Conservation (phyloP, 106 monocot genomes). For the Phalaenopsis equestris region DNA sequence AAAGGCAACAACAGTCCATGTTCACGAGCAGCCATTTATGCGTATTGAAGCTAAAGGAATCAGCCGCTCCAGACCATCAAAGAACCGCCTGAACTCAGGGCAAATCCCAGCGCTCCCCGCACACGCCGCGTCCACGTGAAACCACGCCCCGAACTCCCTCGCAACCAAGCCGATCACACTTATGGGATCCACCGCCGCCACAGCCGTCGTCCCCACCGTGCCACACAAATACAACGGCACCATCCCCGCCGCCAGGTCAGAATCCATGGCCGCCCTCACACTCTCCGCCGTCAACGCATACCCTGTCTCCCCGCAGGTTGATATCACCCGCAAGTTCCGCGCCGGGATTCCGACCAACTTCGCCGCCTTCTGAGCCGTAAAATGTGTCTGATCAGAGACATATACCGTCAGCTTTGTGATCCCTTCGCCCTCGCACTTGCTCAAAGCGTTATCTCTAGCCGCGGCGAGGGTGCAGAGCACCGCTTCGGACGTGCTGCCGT, state of each 20-base stretch:
- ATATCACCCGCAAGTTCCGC: constrained; percentile 25
- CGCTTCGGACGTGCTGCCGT: constrained; percentile 36
- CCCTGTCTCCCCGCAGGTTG: constrained; percentile 13
- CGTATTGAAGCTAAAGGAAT: constrained; percentile 42
- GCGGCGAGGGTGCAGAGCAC: constrained; percentile 36
- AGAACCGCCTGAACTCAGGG: constrained; percentile 23
- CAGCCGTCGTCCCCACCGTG: constrained; percentile 38
- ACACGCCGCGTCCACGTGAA: constrained; percentile 38
- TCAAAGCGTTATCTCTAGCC: constrained; percentile 27
- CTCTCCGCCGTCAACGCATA: constrained; percentile 13
- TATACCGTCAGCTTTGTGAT: constrained; percentile 37
- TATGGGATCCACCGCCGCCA: constrained; percentile 36
- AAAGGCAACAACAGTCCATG: constrained; percentile 55
- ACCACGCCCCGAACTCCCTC: constrained; percentile 22
- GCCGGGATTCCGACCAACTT: constrained; percentile 33
- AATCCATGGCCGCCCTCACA: constrained; percentile 9
- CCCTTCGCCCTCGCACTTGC: background rate
- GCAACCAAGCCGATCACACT: constrained; percentile 21
- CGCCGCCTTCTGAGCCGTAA: constrained; percentile 28
- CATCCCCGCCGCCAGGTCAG: constrained; percentile 19
- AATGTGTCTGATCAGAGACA: constrained; percentile 62
- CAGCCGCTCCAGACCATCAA: constrained; percentile 37
- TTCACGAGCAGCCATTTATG: constrained; percentile 58
- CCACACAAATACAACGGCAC: constrained; percentile 36
- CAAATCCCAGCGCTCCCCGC: constrained; percentile 28